Evolutionary conservation across 305 asterid species (phyloP), one percentile per base, ranked within the genome.

Genomic region (Euphrasia arctica): DNA sequence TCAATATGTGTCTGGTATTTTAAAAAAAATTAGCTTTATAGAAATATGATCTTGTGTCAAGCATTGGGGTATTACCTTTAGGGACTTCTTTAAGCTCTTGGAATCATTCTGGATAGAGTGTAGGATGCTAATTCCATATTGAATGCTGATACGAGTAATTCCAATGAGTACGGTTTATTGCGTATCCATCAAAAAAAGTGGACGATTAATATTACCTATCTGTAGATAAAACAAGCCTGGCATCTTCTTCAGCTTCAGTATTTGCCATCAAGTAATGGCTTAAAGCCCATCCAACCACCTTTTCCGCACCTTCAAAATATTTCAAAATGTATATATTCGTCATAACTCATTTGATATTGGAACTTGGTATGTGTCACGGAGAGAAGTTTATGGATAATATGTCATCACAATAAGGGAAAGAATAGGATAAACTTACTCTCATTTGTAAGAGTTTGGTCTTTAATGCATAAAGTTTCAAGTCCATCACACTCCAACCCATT

Each of bases 271-370:
- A 67, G 72, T 83, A 83, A 73, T 80, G 80, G 72, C 90, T 85
- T 77, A 85, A 65, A 73, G 90, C 93, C 93, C 93, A 85, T 65
- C 87, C 90, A 54, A 85, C 80, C 43, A 83, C 87, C 83, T 83
- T 85, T 66, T 85, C 90, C 39, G 93, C 87, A 79, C 93, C 93
- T 85, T 74, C 77, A 75, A 58, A 58, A 56, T 62, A 73, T 68
- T 55, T 60, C 32, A 63, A 64, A 72, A 79, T 42, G 54, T 45
- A 52, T 18, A 8, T 45, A 9, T 61, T 72, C 52, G 50, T 22
- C 55, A 54, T 63, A 11, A 59, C 36, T 27, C 47, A 69, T 67
- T 63, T 28, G 4, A 55, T 31, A 58, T 18, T 18, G 54, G 60
- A 65, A 68, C 8, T 54, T 45, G n/a, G 39, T 34, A 48, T 31